Percentiles rank a stretch among this genome's conserved stretches.
These are phyloP conservation scores for Fusarium marasasianum DNA, from an alignment of 2,329 filamentous ascomycete genomes.

Conservation along the genomic window DNA sequence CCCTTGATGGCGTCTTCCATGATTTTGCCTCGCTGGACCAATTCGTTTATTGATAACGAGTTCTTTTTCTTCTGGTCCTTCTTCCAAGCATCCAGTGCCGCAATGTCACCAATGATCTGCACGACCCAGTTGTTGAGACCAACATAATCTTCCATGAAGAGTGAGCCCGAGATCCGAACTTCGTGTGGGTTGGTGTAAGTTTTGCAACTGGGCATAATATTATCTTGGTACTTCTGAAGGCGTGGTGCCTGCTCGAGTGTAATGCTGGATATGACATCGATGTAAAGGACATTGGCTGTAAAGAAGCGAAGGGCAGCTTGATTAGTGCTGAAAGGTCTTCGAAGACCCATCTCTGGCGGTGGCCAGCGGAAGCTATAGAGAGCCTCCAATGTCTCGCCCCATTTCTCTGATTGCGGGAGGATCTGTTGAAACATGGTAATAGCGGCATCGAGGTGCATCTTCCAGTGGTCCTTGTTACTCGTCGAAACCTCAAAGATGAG, in stretches of 20 bases:
- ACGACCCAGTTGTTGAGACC: conserved; percentile 68
- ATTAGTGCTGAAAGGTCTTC: conserved; percentile 54
- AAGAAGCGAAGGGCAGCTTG: conserved; percentile 60
- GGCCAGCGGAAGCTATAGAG: conserved; percentile 48
- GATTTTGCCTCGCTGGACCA: conserved; percentile 55
- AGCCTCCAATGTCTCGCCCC: conserved; percentile 49
- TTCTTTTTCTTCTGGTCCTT: conserved; percentile 54
- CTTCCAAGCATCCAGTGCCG: conserved; percentile 65
- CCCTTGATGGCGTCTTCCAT: conserved; percentile 52
- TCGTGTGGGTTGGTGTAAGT: conserved; percentile 21
- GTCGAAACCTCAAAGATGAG: conserved; percentile 62
- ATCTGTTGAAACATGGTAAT: conserved; percentile 60
- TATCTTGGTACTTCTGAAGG: conserved; percentile 53
- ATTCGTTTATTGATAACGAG: conserved; percentile 56
- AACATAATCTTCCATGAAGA: conserved; percentile 61
- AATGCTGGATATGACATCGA: conserved; percentile 61
- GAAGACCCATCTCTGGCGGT: conserved; percentile 45
- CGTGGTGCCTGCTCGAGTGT: conserved; percentile 54
- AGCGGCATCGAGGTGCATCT: conserved; percentile 60
- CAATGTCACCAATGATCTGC: conserved; percentile 62
- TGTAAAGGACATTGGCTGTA: conserved; percentile 56
- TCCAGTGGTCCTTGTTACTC: conserved; percentile 58
- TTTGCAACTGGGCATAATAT: conserved; percentile 49
- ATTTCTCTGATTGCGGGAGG: conserved; percentile 49
- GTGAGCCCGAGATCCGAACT: conserved; percentile 40